Percentiles rank a stretch among this genome's conserved stretches.
Conservation (phyloP, 2,329 filamentous ascomycete species). For the Chalaropsis ovoidea region DNA sequence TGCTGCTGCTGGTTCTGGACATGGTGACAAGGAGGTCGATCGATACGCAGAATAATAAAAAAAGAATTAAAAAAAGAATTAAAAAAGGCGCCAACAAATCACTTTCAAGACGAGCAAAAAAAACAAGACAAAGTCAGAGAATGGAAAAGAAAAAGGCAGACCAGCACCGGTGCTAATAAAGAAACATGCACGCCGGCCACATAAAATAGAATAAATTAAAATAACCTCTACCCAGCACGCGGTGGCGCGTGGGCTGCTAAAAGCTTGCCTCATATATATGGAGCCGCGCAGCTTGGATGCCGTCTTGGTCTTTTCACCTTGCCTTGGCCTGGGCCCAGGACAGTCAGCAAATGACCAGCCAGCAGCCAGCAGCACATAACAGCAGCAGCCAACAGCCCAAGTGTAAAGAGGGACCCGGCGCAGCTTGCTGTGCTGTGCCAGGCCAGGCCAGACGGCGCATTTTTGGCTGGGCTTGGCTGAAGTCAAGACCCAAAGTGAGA, state of each 20-base stretch:
- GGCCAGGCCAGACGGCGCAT: not conserved
- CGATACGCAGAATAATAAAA: not conserved
- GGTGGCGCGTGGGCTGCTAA: slow-evolving; percentile 1
- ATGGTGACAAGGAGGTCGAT: not conserved
- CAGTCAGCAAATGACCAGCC: not conserved
- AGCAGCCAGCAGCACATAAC: not conserved
- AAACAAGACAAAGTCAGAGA: slow-evolving; percentile 1
- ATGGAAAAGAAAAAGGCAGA: not conserved
- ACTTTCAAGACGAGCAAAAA: not conserved
- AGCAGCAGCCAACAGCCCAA: not conserved
- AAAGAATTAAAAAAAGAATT: not conserved
- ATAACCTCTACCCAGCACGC: not conserved
- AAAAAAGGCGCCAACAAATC: not conserved
- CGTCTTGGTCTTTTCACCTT: slow-evolving; percentile 15
- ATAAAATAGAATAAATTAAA: slow-evolving; percentile 10
- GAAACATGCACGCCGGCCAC: not conserved
- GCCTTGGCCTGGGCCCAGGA: not conserved
- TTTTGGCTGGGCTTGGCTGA: not conserved
- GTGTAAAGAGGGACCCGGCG: not conserved
- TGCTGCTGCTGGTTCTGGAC: not conserved
- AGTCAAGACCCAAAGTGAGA: not conserved
- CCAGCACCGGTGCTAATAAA: slow-evolving; percentile 9
- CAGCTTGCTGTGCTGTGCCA: not conserved
- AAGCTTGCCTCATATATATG: slow-evolving; percentile 7
- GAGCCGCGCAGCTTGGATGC: slow-evolving; percentile 6